A percentile compares a stretch with the other conserved stretches of the same genome.
Conservation (phyloP, 1,139 yeast genomes). For the Hyphopichia khmerensis region DNA sequence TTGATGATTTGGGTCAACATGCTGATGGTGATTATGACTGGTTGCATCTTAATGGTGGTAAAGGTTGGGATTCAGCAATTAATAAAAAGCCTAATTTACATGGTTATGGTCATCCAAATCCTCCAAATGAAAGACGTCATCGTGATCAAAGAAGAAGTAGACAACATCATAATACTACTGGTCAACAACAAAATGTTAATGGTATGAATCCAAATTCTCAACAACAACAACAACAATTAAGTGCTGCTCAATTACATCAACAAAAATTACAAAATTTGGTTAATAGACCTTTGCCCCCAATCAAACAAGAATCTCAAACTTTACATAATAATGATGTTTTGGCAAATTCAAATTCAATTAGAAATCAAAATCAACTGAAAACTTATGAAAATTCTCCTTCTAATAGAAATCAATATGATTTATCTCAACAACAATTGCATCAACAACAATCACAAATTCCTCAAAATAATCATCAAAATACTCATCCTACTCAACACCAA, state of each 20-base stretch:
- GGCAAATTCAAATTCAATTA: conserved; percentile 10
- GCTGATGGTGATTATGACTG: conserved; percentile 93
- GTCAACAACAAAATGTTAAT: conserved; percentile 13
- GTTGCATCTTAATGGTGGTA: conserved; percentile 89
- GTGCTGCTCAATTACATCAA: conserved; percentile 48
- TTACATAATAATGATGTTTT: conserved; percentile 8
- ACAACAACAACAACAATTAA: conserved; percentile 31
- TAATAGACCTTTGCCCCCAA: conserved; percentile 52
- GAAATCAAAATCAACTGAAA: conserved; percentile 16
- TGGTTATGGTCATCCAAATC: conserved; percentile 76
- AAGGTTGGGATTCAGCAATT: conserved; percentile 84
- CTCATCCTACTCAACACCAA: conserved; percentile 5
- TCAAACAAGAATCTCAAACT: conserved; percentile 41
- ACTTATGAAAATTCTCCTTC: conserved; percentile 11
- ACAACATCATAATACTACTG: conserved; percentile 32
- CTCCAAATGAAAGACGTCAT: conserved; percentile 55
- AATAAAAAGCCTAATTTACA: conserved; percentile 88
- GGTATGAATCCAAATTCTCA: conserved; percentile 4
- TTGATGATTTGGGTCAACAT: conserved; percentile 66
- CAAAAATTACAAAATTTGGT: conserved; percentile 53
- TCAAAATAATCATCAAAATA: conserved; percentile 8
- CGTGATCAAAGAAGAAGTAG: conserved; percentile 43
- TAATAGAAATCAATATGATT: conserved; percentile 7
- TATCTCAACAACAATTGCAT: conserved; percentile 10
- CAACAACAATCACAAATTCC: conserved; percentile 4